A percentile compares a stretch with the other conserved stretches of the same genome.
Conservation (phyloP, 164 flowering plant genomes). For the Vitis rupestris region DNA sequence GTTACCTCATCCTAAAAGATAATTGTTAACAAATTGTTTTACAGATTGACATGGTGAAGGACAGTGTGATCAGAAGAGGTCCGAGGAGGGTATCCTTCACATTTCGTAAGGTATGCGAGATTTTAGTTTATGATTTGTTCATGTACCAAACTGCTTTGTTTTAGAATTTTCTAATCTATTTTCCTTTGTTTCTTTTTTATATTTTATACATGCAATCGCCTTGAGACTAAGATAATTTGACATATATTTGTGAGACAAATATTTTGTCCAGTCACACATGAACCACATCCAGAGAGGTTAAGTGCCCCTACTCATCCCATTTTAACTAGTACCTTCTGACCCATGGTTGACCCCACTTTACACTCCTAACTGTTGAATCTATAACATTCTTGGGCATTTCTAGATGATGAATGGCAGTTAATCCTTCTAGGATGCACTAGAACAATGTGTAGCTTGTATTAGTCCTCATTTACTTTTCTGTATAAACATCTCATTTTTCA, state of each 20-base stretch:
- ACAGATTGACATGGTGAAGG: constrained; percentile 79
- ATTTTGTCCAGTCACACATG: not conserved
- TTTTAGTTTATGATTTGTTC: not conserved
- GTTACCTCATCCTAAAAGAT: not conserved
- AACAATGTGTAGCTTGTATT: no score
- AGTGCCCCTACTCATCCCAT: not conserved
- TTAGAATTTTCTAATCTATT: not conserved
- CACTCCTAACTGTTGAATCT: no score
- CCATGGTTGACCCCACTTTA: no score
- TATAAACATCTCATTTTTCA: no score
- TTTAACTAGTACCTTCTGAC: no score
- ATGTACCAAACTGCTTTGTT: no score
- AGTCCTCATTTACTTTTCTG: no score
- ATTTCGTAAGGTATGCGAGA: constrained; percentile 64
- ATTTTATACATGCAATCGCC: not conserved
- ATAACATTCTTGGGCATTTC: no score
- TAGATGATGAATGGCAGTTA: no score
- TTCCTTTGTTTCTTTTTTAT: not conserved
- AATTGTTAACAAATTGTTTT: not conserved
- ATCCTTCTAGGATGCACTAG: no score
- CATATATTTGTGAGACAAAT: not conserved
- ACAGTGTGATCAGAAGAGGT: constrained; percentile 49
- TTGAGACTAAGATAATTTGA: not conserved
- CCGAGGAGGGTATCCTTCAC: constrained; percentile 92
- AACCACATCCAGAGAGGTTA: not conserved